These are phyloP conservation scores for Cryptomeria japonica DNA, from an alignment of 75 land plant genomes.

Conservation along the genomic window DNA sequence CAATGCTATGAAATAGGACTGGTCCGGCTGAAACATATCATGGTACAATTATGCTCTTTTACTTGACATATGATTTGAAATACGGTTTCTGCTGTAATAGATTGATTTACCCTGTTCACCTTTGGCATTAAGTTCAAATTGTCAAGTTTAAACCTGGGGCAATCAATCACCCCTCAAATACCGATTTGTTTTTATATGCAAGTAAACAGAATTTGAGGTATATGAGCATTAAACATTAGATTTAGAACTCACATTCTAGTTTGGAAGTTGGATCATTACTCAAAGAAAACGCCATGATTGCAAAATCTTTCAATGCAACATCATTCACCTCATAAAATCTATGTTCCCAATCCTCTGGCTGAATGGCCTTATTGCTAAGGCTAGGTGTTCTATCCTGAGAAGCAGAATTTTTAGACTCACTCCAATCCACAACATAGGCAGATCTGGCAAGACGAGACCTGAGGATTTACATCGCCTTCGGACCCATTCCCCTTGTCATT, in stretches of 20 bases:
- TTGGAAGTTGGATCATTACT: background rate
- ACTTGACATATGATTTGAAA: too few species aligned
- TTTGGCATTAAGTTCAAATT: too few species aligned
- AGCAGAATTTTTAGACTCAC: slow-evolving; percentile 23
- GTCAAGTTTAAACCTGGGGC: too few species aligned
- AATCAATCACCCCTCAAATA: too few species aligned
- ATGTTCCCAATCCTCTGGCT: slow-evolving; percentile 26
- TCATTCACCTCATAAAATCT: slow-evolving; percentile 38
- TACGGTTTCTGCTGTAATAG: too few species aligned
- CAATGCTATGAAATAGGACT: too few species aligned
- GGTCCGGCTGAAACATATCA: too few species aligned
- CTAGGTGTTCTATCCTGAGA: slow-evolving; percentile 41
- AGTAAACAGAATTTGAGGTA: too few species aligned
- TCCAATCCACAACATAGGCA: slow-evolving; percentile 52
- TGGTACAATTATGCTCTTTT: too few species aligned
- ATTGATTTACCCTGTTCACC: too few species aligned
- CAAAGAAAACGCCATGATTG: background rate
- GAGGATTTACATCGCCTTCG: slow-evolving; percentile 18
- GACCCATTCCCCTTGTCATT: too few species aligned
- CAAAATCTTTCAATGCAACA: slow-evolving; percentile 23
- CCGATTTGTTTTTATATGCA: too few species aligned
- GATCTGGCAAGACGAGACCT: background rate
- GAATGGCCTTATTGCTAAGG: slow-evolving; percentile 27
- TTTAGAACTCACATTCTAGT: background rate
- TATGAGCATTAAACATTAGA: background rate